phyloP scores from a whole-genome alignment of 352 stramenopile genomes.

The Pythium myriotylum region DNA sequence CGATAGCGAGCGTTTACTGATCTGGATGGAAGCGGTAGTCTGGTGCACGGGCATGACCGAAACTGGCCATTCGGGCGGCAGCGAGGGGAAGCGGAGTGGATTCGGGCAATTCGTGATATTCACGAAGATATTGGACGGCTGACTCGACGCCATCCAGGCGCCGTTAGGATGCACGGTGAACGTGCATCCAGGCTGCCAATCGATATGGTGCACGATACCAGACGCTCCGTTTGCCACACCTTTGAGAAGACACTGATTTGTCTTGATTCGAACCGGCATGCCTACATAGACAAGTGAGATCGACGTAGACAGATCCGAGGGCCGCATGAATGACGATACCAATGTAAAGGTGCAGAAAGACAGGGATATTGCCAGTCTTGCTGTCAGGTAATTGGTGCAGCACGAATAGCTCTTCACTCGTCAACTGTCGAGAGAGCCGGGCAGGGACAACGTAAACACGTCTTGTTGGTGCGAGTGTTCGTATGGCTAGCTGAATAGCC shows the following conservation, averaged over 20 bases:
- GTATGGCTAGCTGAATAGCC: conserved; percentile 10
- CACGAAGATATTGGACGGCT: conserved; percentile 9
- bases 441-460: conserved; percentile 13
- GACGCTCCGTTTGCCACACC: conserved; percentile 20
- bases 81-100: conserved; percentile 11
- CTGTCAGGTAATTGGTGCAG: too few species aligned
- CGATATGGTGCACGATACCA: conserved; percentile 12
- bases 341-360: too few species aligned
- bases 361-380: too few species aligned
- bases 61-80: conserved; percentile 12
- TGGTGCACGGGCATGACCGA: conserved; percentile 28
- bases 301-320: background rate
- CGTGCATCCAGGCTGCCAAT: background rate
- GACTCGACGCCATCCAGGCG: too few species aligned
- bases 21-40: background rate
- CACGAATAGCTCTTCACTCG: too few species aligned
- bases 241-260: conserved; percentile 13
- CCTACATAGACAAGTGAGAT: conserved; percentile 1
- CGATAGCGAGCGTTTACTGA: background rate
- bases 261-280: conserved; percentile 22
- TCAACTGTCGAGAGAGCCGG: background rate
- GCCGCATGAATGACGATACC: background rate
- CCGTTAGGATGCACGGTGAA: too few species aligned
- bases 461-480: conserved; percentile 5
- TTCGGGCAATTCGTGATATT: background rate